A percentile compares a stretch with the other conserved stretches of the same genome.
Conservation (phyloP, 371 early-diverging fungal species). For the Scutellospora calospora region DNA sequence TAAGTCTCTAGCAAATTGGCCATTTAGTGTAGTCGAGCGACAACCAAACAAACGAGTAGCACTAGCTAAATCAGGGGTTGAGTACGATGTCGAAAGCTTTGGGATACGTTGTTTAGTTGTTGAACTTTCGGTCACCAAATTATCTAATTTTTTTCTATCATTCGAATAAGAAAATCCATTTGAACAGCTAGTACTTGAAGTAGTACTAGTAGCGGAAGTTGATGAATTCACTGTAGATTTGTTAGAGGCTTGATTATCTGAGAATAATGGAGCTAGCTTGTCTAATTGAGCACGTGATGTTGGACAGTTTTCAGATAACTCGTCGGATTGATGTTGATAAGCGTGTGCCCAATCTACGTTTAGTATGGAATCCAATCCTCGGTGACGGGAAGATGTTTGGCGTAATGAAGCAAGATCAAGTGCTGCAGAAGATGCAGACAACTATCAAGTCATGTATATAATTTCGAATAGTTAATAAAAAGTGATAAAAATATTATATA, state of each 20-base stretch:
- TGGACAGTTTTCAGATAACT: not conserved
- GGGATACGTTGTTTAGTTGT: conserved; percentile 46
- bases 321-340: not conserved
- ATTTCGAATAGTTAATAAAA: not conserved
- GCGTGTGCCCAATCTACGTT: not conserved
- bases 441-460: conserved; percentile 35
- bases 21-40: conserved; percentile 46
- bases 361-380: conserved; percentile 12
- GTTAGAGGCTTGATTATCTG: conserved; percentile 37
- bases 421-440: conserved; percentile 57
- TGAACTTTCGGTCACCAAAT: conserved; percentile 36
- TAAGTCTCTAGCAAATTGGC: conserved; percentile 45
- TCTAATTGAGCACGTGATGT: conserved; percentile 43
- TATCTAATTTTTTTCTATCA: conserved; percentile 37
- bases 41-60: conserved; percentile 35
- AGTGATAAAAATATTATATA: too few species aligned
- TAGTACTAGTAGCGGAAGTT: conserved; percentile 44
- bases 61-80: conserved; percentile 47
- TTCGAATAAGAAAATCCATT: not conserved
- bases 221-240: conserved; percentile 42
- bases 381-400: conserved; percentile 47
- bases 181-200: not conserved
- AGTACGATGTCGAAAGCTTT: conserved; percentile 48
- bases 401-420: conserved; percentile 55
- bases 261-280: conserved; percentile 49